Evolutionary conservation across 2,329 filamentous ascomycete species (phyloP).

Genomic region (Aspergillus sp.): DNA sequence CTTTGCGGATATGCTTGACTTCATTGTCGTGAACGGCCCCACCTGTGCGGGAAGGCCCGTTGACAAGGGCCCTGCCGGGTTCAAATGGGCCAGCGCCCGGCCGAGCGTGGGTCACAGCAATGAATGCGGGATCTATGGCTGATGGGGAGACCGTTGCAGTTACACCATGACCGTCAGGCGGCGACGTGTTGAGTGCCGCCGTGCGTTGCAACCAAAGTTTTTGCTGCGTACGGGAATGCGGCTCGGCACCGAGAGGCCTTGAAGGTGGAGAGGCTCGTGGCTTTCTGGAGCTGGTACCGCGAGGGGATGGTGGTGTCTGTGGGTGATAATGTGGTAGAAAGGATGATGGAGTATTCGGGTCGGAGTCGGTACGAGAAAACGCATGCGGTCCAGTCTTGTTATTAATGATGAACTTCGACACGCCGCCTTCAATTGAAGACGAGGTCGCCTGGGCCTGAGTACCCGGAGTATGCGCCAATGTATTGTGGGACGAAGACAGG

Average conservation of each 20-base stretch:
- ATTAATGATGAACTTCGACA: slow-evolving; percentile 48
- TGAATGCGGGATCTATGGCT: slow-evolving; percentile 38
- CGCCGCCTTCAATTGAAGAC: slow-evolving; percentile 52
- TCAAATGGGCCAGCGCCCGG: slow-evolving; percentile 34
- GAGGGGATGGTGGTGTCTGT: slow-evolving; percentile 48
- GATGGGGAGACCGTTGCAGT: slow-evolving; percentile 36
- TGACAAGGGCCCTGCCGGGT: slow-evolving; percentile 29
- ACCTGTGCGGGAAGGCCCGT: slow-evolving; percentile 32
- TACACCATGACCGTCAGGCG: slow-evolving; percentile 42
- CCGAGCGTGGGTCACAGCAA: slow-evolving; percentile 33
- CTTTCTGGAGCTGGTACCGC: slow-evolving; percentile 29
- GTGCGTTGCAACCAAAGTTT: slow-evolving; percentile 52
- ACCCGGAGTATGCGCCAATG: slow-evolving; percentile 30
- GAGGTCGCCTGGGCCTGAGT: slow-evolving; percentile 43
- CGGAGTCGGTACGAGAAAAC: slow-evolving; percentile 44
- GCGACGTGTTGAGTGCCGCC: slow-evolving; percentile 47
- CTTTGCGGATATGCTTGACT: slow-evolving; percentile 44
- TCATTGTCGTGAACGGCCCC: slow-evolving; percentile 36
- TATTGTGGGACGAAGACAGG: slow-evolving; percentile 33
- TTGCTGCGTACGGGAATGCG: slow-evolving; percentile 51
- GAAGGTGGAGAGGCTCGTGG: slow-evolving; percentile 36
- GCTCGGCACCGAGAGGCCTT: slow-evolving; percentile 39
- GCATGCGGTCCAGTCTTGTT: slow-evolving; percentile 33
- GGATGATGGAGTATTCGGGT: slow-evolving; percentile 49
- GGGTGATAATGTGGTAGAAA: slow-evolving; percentile 52